Evolutionary conservation across 176 grass and related monocot species (phyloP).

Genomic region (Saccharum spontaneum): DNA sequence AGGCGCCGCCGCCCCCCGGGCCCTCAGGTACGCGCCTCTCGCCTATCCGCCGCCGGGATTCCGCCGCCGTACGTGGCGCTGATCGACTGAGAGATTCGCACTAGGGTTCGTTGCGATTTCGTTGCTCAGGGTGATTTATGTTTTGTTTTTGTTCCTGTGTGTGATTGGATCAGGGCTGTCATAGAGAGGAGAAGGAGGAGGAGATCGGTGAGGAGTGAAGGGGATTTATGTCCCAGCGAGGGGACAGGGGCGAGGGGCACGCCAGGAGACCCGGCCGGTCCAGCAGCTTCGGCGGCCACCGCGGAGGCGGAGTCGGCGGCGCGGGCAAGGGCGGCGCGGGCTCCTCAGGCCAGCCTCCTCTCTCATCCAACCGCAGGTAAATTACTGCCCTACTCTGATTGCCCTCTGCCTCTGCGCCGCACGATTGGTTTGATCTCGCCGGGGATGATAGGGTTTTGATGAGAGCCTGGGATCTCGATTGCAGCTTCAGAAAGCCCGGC

Average conservation of each 20-base stretch:
- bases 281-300: slow-evolving; percentile 64
- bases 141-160: not conserved
- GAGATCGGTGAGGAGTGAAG: slow-evolving; percentile 44
- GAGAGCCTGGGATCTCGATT: slow-evolving; percentile 43
- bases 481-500: slow-evolving; percentile 68
- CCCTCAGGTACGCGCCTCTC: slow-evolving; percentile 34
- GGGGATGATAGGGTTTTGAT: slow-evolving; percentile 41
- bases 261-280: slow-evolving; percentile 80
- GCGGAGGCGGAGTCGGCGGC: slow-evolving; percentile 63
- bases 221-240: slow-evolving; percentile 90
- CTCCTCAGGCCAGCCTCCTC: slow-evolving; percentile 40
- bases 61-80: not conserved
- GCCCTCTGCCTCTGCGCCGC: not conserved
- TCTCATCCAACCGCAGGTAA: slow-evolving; percentile 72
- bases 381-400: not conserved
- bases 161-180: slow-evolving; percentile 47
- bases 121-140: not conserved
- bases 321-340: slow-evolving; percentile 41
- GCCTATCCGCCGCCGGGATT: not conserved
- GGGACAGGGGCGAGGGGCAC: slow-evolving; percentile 71
- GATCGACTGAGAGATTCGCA: not conserved
- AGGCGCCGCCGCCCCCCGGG: slow-evolving; percentile 58
- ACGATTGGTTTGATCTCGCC: slow-evolving; percentile 22
- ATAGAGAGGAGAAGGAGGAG: slow-evolving; percentile 29
- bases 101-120: slow-evolving; percentile 31